These are phyloP conservation scores for Garcia nutans DNA, from an alignment of 345 rosid species.

Conservation along the genomic window DNA sequence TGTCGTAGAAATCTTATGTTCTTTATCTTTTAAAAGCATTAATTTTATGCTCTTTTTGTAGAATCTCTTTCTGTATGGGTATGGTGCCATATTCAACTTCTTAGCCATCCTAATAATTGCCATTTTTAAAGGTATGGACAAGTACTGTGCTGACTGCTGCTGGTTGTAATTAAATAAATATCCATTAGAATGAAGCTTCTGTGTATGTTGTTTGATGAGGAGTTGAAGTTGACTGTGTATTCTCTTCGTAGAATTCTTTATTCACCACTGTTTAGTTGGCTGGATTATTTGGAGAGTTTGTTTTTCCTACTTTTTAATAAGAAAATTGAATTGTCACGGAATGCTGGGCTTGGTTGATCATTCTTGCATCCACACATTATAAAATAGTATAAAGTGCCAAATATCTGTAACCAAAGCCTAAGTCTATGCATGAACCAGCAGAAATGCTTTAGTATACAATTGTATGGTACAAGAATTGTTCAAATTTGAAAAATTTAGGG, in stretches of 20 bases:
- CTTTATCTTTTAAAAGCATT: conserved; percentile 1
- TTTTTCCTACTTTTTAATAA: not conserved
- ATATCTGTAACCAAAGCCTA: not conserved
- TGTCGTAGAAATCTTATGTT: not conserved
- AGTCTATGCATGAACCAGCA: not conserved
- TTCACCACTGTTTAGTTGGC: not conserved
- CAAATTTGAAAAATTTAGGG: not conserved
- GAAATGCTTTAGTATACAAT: not conserved
- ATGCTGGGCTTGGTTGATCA: not conserved
- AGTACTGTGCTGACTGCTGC: not conserved
- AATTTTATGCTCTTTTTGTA: not conserved
- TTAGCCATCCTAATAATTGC: not conserved
- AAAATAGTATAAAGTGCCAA: no score
- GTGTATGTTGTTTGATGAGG: not conserved
- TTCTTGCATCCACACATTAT: not conserved
- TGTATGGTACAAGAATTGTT: not conserved
- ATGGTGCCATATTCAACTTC: not conserved
- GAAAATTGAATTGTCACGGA: no score
- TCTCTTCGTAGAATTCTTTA: not conserved
- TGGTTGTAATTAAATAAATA: not conserved
- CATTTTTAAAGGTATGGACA: not conserved
- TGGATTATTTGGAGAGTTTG: not conserved
- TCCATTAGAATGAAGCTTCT: not conserved
- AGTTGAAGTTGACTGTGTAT: not conserved
- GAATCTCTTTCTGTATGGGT: not conserved